A percentile compares a stretch with the other conserved stretches of the same genome.
Conservation (phyloP, 106 monocot genomes). For the Apostasia shenzhenica region DNA sequence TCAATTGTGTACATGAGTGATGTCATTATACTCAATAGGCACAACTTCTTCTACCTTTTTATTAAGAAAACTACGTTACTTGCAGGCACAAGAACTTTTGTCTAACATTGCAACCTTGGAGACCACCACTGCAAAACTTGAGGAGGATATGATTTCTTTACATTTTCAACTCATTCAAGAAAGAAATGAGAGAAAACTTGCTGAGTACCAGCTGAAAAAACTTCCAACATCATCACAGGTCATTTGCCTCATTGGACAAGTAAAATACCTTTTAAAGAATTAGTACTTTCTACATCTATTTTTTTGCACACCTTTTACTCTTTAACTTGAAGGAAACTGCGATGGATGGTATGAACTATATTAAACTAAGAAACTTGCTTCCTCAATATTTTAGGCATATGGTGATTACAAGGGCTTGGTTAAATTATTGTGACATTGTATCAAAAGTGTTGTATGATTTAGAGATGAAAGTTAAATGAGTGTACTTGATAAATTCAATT, state of each 20-base stretch:
- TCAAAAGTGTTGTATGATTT: too few relatives aligned
- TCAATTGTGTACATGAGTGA: neutral
- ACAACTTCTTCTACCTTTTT: neutral
- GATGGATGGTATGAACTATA: neutral
- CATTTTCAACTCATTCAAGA: conserved; percentile 87
- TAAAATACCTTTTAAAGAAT: neutral
- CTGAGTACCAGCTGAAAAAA: conserved; percentile 59
- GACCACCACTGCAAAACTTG: conserved; percentile 43
- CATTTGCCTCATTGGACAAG: conserved; percentile 11
- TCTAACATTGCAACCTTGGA: conserved; percentile 62
- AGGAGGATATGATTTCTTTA: conserved; percentile 66
- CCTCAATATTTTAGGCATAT: too few relatives aligned
- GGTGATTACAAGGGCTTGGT: too few relatives aligned
- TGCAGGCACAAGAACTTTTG: conserved; percentile 65
- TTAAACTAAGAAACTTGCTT: too few relatives aligned
- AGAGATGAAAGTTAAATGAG: too few relatives aligned
- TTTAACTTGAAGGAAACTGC: neutral
- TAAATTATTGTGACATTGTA: too few relatives aligned
- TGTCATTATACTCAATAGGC: neutral
- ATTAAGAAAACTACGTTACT: neutral
- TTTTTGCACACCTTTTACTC: neutral
- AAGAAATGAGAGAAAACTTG: conserved; percentile 80
- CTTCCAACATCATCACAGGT: conserved; percentile 27
- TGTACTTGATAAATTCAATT: too few relatives aligned
- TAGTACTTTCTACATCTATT: neutral